Base-by-base conservation (phyloP, 2,329 filamentous ascomycete genomes). In the Fusarium decemcellulare region DNA sequence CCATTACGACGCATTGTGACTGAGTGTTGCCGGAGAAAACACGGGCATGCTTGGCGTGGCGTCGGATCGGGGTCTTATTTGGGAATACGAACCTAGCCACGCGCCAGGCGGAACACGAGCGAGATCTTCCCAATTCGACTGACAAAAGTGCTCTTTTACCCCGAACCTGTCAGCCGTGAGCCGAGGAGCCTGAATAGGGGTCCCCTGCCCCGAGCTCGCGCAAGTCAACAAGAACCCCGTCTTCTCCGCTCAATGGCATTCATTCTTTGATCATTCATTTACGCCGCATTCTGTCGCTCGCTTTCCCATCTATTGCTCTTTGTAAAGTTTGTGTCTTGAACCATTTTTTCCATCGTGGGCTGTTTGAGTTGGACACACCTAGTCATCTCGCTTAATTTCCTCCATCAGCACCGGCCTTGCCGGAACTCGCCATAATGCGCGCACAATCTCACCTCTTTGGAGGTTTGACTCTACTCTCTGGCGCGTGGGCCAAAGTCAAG, bases 401-500 rank as follows among this genome's bases (percentile, higher is more conserved):
- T 16, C 29, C 11, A 30, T n/a, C 5, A 30, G n/a, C 39, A 43
- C 27, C 40, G 30, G 29, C 47, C 12, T 18, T 4, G 40, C 39
- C 40, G 18, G 29, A 44, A 29, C 29, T 18, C 30, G 15, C 18
- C 11, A 54, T 6, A 34, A 67, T 69, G 64, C 60, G 44, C 52
- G 9, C 64, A 50, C 27, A 34, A 5, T 48, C 50, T 14, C 52
- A 27, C 52, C 32, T 67, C 23, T 30, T 65, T 5, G n/a, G 60
- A 4, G 37, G 50, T 37, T 42, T 65, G 39, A 46, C 60, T 32
- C 50, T 65, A 37, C 36, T 56, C 12, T 59, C 64, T 15, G 46
- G 51, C n/a, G 61, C 61, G 46, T 57, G 57, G 37, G 67, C 40
- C 32, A 59, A 46, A 61, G 47, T 65, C 5, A 58, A 62, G 27